Base-by-base conservation (phyloP, 2,329 filamentous ascomycete species). In the Ceratocystis papillata region DNA sequence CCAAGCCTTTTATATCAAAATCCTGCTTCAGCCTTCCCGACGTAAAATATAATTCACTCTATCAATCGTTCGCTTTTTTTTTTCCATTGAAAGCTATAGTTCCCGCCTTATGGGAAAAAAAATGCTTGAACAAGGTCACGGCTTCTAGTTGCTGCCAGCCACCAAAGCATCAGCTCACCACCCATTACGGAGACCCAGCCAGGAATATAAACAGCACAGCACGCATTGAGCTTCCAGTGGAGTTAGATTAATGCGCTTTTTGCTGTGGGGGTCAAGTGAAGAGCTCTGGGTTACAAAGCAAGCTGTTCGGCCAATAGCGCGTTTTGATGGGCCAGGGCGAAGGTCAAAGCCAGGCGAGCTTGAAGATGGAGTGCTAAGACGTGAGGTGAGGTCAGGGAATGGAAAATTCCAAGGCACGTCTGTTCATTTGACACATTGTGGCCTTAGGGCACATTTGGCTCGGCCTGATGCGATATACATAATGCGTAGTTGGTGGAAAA, bases 241-340 rank as follows among this genome's bases (percentile, higher is more conserved):
- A 59, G 53, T 33, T 33, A 28, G 25, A 2, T 30, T 57, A 30
- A 57, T 57, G 53, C 53, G 53, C 53, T 33, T 41, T n/a, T 41
- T 10, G 30, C 44, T 48, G 50, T 46, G 41, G 55, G 37, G 25
- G 62, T 64, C 66, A 62, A 65, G 65, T 67, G 22, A 64, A 20
- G 64, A 41, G 60, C 62, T 30, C n/a, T 28, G 44, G 57, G 61
- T 67, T 67, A 64, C 66, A 67, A 67, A 67, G 44, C 62, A 64
- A 28, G 15, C 44, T 12, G 62, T 55, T 46, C 8, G 22, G 53
- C 28, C 20, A 30, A 30, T 25, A 17, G 53, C 10, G 53, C 22
- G 15, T 41, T 30, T 17, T 30, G 22, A 57, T 33, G 10, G 53
- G 10, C 22, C 53, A n/a, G 48, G n/a, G n/a, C 48, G 3, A 20